These are phyloP conservation scores for Neurospora sp. DNA, from an alignment of 2,329 filamentous ascomycete species.

Conservation along the genomic window DNA sequence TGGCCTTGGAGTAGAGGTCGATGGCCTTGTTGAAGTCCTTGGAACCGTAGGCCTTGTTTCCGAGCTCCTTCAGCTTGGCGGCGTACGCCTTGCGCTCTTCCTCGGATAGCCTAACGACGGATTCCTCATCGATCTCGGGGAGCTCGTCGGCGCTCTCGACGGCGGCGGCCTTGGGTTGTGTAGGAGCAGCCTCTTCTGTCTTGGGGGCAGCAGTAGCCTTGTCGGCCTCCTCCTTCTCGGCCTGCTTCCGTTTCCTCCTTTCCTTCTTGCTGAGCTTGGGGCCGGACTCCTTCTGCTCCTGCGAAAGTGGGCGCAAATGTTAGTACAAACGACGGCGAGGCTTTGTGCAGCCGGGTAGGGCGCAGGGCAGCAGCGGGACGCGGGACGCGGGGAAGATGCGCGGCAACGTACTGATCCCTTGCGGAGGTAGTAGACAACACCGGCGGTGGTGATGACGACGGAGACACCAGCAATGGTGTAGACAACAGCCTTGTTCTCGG, in stretches of 20 bases:
- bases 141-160: conserved; percentile 56
- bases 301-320: conserved; percentile 2
- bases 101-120: conserved; percentile 38
- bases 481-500: conserved; percentile 89
- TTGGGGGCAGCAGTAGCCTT: conserved; percentile 25
- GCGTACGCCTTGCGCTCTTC: conserved; percentile 79
- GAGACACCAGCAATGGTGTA: conserved; percentile 96
- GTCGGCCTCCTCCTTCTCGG: conserved; percentile 45
- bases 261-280: conserved; percentile 86
- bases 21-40: conserved; percentile 94
- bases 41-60: conserved; percentile 90
- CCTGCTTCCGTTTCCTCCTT: conserved; percentile 77
- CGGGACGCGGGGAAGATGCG: background rate
- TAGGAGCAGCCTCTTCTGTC: conserved; percentile 27
- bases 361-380: background rate
- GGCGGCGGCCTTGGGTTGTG: conserved; percentile 38
- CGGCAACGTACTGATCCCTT: conserved; percentile 40
- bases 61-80: conserved; percentile 83
- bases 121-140: conserved; percentile 54
- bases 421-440: conserved; percentile 84
- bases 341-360: background rate
- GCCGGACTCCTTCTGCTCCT: conserved; percentile 38
- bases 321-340: conserved; percentile 1
- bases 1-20: conserved; percentile 88
- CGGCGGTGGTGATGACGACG: conserved; percentile 80